These are phyloP conservation scores for Dendryphion nanum DNA, from an alignment of 2,329 filamentous ascomycete species.

Conservation along the genomic window DNA sequence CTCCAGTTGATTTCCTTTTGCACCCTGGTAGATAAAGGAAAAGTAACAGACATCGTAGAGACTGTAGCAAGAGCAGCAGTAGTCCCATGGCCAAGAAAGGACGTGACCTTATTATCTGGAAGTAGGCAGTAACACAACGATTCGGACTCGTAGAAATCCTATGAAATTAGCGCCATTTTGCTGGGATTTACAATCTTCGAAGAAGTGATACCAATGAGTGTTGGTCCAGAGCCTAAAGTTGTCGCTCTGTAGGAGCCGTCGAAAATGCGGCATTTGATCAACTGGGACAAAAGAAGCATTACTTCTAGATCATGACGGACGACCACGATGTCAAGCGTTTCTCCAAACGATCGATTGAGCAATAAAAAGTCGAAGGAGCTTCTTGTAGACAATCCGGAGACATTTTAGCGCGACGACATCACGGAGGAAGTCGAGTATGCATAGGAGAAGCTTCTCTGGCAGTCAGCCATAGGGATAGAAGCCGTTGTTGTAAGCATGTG, in stretches of 20 bases:
- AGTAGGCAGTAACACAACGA: too few relatives aligned
- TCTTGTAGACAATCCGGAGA: conserved; percentile 12
- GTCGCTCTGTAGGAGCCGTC: conserved; percentile 12
- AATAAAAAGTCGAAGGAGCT: conserved; percentile 12
- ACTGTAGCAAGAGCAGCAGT: conserved; percentile 12
- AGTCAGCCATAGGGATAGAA: conserved; percentile 15
- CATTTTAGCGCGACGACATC: conserved; percentile 11
- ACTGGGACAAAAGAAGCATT: conserved; percentile 3
- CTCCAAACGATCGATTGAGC: conserved; percentile 6
- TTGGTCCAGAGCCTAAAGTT: conserved; percentile 15
- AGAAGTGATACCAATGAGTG: conserved; percentile 3
- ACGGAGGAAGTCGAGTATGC: conserved; percentile 12
- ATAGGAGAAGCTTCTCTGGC: conserved; percentile 16
- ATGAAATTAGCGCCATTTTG: too few relatives aligned
- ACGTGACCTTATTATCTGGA: too few relatives aligned
- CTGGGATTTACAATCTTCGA: conserved; percentile 11
- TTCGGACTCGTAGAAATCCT: background rate
- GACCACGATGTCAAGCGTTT: conserved; percentile 2
- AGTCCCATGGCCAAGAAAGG: background rate
- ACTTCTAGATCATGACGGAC: background rate
- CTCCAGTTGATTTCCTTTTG: conserved; percentile 4
- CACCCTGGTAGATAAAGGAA: conserved; percentile 6
- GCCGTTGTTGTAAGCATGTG: conserved; percentile 17
- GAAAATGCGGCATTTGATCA: conserved; percentile 4
- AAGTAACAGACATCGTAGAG: conserved; percentile 11